These are phyloP conservation scores for Morella rubra DNA, from an alignment of 306 rosid species.

Conservation along the genomic window DNA sequence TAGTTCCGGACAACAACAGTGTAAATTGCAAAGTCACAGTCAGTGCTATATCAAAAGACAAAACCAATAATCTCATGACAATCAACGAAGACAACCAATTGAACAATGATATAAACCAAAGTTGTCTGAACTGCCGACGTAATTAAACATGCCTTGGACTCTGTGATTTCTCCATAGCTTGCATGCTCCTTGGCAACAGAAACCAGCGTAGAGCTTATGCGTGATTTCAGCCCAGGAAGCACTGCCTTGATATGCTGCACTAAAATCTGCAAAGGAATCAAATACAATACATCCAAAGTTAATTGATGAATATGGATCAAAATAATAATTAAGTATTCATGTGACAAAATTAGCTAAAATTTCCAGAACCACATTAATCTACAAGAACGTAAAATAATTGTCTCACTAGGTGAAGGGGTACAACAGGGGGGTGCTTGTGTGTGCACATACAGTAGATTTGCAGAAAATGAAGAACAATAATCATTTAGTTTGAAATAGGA, in stretches of 20 bases:
- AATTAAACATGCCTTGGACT: slow-evolving; percentile 66
- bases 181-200: slow-evolving; percentile 95
- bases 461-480: neutral
- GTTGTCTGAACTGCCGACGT: neutral
- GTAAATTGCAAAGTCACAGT: neutral
- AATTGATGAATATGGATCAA: neutral
- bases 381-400: neutral
- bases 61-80: slow-evolving; percentile 4
- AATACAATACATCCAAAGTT: slow-evolving; percentile 1
- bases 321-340: neutral
- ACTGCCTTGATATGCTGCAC: slow-evolving; percentile 86
- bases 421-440: neutral
- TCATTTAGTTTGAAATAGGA: neutral
- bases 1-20: too few species aligned
- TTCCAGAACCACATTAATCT: neutral
- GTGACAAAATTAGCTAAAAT: neutral
- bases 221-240: slow-evolving; percentile 88
- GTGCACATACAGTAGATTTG: neutral
- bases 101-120: slow-evolving; percentile 2
- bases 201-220: slow-evolving; percentile 77
- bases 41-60: neutral
- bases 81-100: neutral
- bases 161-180: slow-evolving; percentile 92
- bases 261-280: slow-evolving; percentile 64
- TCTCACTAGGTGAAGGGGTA: neutral